Evolutionary conservation across 345 rosid species (phyloP), one percentile per base, ranked within the genome.

Genomic region (Iberis pinnata): DNA sequence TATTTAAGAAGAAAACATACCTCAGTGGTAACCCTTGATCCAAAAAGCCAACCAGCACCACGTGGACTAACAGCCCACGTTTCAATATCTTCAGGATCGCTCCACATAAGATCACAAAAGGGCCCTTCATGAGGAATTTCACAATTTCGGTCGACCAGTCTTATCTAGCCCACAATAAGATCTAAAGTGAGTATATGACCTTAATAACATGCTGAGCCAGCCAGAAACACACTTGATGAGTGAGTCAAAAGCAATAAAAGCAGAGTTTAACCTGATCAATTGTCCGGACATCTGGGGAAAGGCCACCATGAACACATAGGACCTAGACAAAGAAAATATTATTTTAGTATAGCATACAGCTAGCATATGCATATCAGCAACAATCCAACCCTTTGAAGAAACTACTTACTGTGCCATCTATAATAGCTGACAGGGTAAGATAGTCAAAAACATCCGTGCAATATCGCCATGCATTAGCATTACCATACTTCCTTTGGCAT

Each of bases 41-140:
- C 99, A 68, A 92, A 92, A 61, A 92, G 97, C 99, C 99, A 92
- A 40, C 99, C 99, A 61, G 99, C 99, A 68, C 99, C 99, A 41
- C 97, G 80, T 36, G 99, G 99, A 73, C 99, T 92, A 45, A 88
- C 95, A 20, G 97, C 99, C 99, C 99, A 92, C 60, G 97, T 83
- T 72, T 92, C 99, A 72, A 92, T 88, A 64, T 92, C 97, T 77
- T 92, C 99, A 58, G 99, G 99, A 67, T 92, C 99, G 56, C 99
- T 92, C 97, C 99, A 88, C 99, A 88, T 92, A 49, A 92, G 95
- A 74, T 92, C 99, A 57, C 99, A 92, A 71, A 92, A 92, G 24
- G 97, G 95, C 42, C 99, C 99, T 76, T 92, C 99, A 61, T 92
- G 95, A 12, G 99, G 99, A 73, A 92, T 92, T 66, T 92, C 98